A percentile compares a stretch with the other conserved stretches of the same genome.
phyloP scores from a whole-genome alignment of 2,329 filamentous ascomycete genomes.

The Calonectria naviculata region DNA sequence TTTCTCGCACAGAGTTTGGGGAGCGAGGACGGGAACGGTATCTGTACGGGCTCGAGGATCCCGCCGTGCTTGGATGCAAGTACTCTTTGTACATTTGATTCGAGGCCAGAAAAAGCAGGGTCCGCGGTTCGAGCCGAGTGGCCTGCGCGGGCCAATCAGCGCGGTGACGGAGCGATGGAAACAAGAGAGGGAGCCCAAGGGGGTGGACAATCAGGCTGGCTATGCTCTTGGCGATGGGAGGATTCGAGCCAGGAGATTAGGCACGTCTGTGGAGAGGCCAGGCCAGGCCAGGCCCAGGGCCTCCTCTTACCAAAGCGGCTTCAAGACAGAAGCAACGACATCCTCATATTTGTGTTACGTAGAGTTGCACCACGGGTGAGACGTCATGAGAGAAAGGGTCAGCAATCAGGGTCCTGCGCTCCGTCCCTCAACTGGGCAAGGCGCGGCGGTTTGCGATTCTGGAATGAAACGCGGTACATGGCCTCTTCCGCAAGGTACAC shows the following conservation, averaged over 20 bases:
- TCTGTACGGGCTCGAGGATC: not conserved
- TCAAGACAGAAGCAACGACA: not conserved
- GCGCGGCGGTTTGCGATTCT: not conserved
- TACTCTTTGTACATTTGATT: conserved; percentile 1
- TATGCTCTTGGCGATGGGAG: not conserved
- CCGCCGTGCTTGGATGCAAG: not conserved
- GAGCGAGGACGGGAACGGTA: not conserved
- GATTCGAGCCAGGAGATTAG: not conserved
- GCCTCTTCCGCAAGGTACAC: not conserved
- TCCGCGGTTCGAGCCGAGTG: conserved; percentile 15
- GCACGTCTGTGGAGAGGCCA: not conserved
- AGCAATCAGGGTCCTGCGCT: not conserved
- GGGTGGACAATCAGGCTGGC: conserved; percentile 13
- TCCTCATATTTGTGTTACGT: not conserved
- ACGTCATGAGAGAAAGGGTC: not conserved
- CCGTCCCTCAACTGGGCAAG: not conserved
- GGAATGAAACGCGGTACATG: conserved; percentile 2
- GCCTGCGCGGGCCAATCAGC: conserved; percentile 28
- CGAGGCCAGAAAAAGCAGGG: conserved; percentile 10
- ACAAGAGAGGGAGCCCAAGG: not conserved
- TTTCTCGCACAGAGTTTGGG: not conserved
- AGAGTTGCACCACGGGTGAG: not conserved
- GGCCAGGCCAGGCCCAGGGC: too few relatives aligned
- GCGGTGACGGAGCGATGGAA: not conserved
- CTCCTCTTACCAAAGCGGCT: not conserved